These are phyloP conservation scores for Hortiboletus flavorubellus DNA, from an alignment of 768 basidiomycete genomes.

Conservation along the genomic window DNA sequence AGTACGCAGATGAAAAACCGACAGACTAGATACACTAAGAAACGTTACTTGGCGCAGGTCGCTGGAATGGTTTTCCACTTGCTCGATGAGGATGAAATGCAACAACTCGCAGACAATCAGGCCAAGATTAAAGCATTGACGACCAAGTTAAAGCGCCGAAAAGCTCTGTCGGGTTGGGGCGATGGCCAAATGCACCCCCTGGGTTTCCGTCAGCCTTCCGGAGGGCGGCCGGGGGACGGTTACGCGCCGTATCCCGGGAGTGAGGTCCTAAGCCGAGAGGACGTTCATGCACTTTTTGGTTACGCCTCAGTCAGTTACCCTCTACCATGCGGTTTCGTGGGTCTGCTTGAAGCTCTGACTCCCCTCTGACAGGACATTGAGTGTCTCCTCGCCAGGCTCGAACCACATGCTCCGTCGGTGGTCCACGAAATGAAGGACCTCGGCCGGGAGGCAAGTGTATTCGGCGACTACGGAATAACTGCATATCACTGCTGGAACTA, in stretches of 20 bases:
- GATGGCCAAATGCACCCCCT: not conserved
- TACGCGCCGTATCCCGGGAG: not conserved
- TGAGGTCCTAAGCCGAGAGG: not conserved
- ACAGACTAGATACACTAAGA: no score
- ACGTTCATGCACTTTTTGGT: not conserved
- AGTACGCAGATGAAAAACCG: no score
- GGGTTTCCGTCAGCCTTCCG: not conserved
- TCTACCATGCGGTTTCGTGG: no score
- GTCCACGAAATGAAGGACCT: not conserved
- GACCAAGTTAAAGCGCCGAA: not conserved
- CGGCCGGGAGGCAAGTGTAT: not conserved
- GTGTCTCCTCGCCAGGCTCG: not conserved
- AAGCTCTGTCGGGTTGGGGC: not conserved
- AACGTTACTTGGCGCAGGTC: not conserved
- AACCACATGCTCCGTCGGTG: not conserved
- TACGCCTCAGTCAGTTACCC: not conserved
- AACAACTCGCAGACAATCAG: not conserved
- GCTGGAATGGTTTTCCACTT: not conserved
- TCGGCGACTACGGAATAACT: not conserved
- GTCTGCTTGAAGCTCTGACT: no score
- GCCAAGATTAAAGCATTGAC: not conserved
- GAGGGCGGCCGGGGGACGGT: slow-evolving; percentile 1
- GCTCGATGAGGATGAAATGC: not conserved
- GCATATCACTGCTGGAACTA: slow-evolving; percentile 17
- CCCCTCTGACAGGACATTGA: not conserved